A percentile compares a stretch with the other conserved stretches of the same genome.
These are phyloP conservation scores for Middelhovenomyces tepae DNA, from an alignment of 805 yeast genomes.

Conservation along the genomic window DNA sequence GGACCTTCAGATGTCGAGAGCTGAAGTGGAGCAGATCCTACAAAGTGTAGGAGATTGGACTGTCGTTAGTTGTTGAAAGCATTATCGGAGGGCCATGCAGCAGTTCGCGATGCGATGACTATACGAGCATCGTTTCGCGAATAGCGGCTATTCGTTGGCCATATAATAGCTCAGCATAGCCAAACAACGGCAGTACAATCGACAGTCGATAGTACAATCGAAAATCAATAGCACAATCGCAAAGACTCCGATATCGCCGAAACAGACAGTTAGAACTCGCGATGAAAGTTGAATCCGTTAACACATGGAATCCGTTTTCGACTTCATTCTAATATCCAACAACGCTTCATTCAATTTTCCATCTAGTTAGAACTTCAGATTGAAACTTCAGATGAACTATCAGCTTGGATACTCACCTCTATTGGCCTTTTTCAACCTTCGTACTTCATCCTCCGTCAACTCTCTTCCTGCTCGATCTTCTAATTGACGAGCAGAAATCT, in stretches of 20 bases:
- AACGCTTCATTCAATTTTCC: slow-evolving; percentile 33
- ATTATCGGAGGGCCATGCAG: too few species aligned
- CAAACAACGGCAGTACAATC: too few species aligned
- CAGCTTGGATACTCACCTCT: slow-evolving; percentile 11
- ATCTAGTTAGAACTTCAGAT: too few species aligned
- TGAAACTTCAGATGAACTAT: slow-evolving; percentile 1
- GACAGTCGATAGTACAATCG: too few species aligned
- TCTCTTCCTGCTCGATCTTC: slow-evolving; percentile 21
- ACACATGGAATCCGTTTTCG: slow-evolving; percentile 24
- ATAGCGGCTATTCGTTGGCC: too few species aligned
- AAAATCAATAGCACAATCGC: too few species aligned
- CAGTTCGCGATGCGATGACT: too few species aligned
- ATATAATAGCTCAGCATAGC: too few species aligned
- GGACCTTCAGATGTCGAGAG: slow-evolving; percentile 47
- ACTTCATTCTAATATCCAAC: slow-evolving; percentile 23
- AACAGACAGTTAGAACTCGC: too few species aligned
- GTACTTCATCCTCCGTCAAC: slow-evolving; percentile 17
- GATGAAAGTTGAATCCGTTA: too few species aligned
- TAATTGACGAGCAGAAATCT: slow-evolving; percentile 18
- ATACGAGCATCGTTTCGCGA: too few species aligned
- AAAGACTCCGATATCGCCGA: too few species aligned
- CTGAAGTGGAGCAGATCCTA: slow-evolving; percentile 45
- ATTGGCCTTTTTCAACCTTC: slow-evolving; percentile 18
- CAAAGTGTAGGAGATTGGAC: slow-evolving; percentile 42
- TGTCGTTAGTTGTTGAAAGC: slow-evolving; percentile 27